These are phyloP conservation scores for Pseudoneurospora amorphoporcata DNA, from an alignment of 495 filamentous ascomycete genomes.

Conservation along the genomic window DNA sequence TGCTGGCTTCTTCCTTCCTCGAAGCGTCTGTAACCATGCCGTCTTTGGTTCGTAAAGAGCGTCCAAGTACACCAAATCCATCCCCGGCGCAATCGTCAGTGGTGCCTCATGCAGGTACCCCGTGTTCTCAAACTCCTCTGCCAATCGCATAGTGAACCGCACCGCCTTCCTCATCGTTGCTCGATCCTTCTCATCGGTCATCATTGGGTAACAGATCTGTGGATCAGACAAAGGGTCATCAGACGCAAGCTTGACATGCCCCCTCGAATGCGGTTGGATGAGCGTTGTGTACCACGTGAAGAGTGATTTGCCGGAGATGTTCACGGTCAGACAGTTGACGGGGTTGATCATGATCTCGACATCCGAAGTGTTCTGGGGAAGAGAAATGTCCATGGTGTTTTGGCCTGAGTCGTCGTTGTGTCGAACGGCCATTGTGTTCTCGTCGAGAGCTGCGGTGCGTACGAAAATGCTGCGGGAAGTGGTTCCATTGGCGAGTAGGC, in stretches of 20 bases:
- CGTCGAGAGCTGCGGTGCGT: conserved; percentile 12
- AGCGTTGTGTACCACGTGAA: conserved; percentile 14
- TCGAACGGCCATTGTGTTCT: conserved; percentile 7
- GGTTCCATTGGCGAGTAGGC: conserved; percentile 6
- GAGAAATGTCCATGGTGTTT: conserved; percentile 7
- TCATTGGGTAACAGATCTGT: conserved; percentile 14
- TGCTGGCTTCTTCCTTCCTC: background rate
- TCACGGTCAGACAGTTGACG: background rate
- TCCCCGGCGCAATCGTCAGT: conserved; percentile 11
- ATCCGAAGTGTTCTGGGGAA: conserved; percentile 14
- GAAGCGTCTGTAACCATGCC: background rate
- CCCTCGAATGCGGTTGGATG: conserved; percentile 26
- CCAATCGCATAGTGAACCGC: conserved; percentile 18
- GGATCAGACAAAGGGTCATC: conserved; percentile 21
- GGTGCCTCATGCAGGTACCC: conserved; percentile 13
- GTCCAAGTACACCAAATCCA: conserved; percentile 9
- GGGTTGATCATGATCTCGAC: conserved; percentile 20
- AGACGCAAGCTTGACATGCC: conserved; percentile 24
- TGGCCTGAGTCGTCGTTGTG: background rate
- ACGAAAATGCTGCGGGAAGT: conserved; percentile 10
- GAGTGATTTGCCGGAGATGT: conserved; percentile 1
- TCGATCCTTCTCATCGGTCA: conserved; percentile 13
- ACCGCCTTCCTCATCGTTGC: conserved; percentile 6
- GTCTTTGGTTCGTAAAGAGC: background rate
- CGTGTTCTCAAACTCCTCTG: conserved; percentile 10